Base-by-base conservation (phyloP, 768 basidiomycete genomes). In the Favolaschia claudopus region DNA sequence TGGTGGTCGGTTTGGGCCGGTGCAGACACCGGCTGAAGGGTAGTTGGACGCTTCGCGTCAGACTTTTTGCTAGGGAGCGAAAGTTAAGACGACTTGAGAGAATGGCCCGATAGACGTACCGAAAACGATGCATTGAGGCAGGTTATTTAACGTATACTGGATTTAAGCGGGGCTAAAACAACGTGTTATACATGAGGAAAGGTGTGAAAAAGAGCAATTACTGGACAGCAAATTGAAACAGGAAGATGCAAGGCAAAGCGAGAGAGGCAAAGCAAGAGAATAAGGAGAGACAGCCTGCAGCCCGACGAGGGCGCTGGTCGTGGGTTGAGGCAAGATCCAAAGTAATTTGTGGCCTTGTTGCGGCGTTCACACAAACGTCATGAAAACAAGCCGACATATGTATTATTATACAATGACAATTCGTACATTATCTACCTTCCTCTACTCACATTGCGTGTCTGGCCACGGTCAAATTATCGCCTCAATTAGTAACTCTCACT, bases 41-140 rank as follows among this genome's bases (percentile, higher is more conserved):
- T 37, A 12, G 45, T 48, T 14, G 63, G 63, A 65, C 80, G 83
- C 72, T 82, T 86, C 56, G 81, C 77, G 80, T 92, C 91, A 61
- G 91, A 91, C 79, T 85, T 88, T 85, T 89, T 93, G 70, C 93
- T 94, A 57, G 43, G 46, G 58, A 62, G 39, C 43, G 53, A 50
- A 55, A 59, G 34, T 43, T 56, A 14, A 62, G 69, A 55, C 39
- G 40, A 62, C 55, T 56, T 57, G 54, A 62, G 64, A 67, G 67
- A 51, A 60, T 44, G 54, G 39, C 34, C 66, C 61, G 65, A 66
- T 66, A 66, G 56, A 66, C 59, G 62, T 81, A 91, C 92, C 92
- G 92, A 77, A 93, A 90, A 69, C 89, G 89, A 81, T 90, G 78
- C 91, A 93, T 92, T 71, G 69, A 74, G 66, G n/a, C n/a, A n/a